Percentiles rank a stretch among this genome's conserved stretches.
These are phyloP conservation scores for Thalia dealbata DNA, from an alignment of 176 grass and related monocot species.

Conservation along the genomic window DNA sequence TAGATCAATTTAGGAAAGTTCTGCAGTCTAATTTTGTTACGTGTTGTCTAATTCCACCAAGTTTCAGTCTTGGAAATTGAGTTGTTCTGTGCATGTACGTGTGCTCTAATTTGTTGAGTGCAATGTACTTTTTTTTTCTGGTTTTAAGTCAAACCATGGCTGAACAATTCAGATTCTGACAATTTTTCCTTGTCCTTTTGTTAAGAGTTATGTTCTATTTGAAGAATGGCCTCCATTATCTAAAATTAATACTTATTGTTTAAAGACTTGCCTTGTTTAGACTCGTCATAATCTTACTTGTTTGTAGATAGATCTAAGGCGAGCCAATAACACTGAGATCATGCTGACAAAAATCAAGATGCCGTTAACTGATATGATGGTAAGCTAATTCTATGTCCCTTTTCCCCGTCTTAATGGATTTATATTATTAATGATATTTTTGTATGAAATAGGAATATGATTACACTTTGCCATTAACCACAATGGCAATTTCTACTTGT, in stretches of 20 bases:
- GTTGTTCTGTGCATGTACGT: not conserved
- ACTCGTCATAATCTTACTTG: not conserved
- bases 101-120: not conserved
- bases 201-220: not conserved
- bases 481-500: no score
- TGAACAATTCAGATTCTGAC: not conserved
- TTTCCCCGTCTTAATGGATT: not conserved
- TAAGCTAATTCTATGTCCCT: constrained; percentile 16
- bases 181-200: not conserved
- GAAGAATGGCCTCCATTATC: not conserved
- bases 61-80: not conserved
- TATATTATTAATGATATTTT: not conserved
- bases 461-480: not conserved
- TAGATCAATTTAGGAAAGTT: not conserved
- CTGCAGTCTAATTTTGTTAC: not conserved
- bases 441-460: not conserved
- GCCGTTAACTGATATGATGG: constrained; percentile 92
- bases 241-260: not conserved
- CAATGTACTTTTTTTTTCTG: not conserved
- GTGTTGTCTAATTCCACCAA: no score
- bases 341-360: constrained; percentile 99
- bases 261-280: not conserved
- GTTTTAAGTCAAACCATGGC: not conserved
- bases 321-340: constrained; percentile 96
- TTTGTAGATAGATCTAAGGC: constrained; percentile 63